Base-by-base conservation (phyloP, 257 asterid species). In the Solanum verrucosum region DNA sequence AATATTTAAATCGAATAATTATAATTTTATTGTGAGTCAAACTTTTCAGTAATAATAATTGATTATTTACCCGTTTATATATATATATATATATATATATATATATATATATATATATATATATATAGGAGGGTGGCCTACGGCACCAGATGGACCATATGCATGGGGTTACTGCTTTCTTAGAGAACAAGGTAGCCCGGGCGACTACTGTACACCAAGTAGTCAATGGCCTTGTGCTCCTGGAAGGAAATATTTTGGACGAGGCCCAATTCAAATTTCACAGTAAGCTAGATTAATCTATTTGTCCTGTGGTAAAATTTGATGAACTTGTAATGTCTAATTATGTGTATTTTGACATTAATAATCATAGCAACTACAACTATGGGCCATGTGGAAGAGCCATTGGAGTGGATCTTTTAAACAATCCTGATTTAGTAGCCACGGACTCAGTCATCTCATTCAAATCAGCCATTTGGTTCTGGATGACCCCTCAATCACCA, bases 401-500 rank as follows among this genome's bases (percentile, higher is more conserved):
- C 40, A 85, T 91, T 1, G 88, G 87, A 8, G 85, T 1, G 1
- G 79, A 90, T 37, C 35, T 90, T 3, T 29, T 91, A 9, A 84
- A 67, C 60, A 86, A 91, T n/a, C 93, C 93, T 5, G 93, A 91
- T 34, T 37, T 87, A 21, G 93, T 90, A 0, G 90, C 91, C 4
- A 90, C 23, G 2, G 85, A 90, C 5, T 20, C 92, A 1, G 33
- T 70, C 23, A 86, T 91, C 56, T 87, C 93, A 20, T 91, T 91
- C 86, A 88, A 91, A 79, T 84, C 93, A 1, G 93, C 91, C 3
- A 7, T 91, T 0, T 91, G 92, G 93, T 90, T 91, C n/a, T 91
- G 93, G 93, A 90, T 87, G 93, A 90, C 93, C 2, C 91, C 91
- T 2, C 93, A 91, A 59, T n/a, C 89, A 14, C 85, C 88, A 31